A percentile compares a stretch with the other conserved stretches of the same genome.
phyloP scores from a whole-genome alignment of 176 grass and related monocot species.

The Ensete glaucum region DNA sequence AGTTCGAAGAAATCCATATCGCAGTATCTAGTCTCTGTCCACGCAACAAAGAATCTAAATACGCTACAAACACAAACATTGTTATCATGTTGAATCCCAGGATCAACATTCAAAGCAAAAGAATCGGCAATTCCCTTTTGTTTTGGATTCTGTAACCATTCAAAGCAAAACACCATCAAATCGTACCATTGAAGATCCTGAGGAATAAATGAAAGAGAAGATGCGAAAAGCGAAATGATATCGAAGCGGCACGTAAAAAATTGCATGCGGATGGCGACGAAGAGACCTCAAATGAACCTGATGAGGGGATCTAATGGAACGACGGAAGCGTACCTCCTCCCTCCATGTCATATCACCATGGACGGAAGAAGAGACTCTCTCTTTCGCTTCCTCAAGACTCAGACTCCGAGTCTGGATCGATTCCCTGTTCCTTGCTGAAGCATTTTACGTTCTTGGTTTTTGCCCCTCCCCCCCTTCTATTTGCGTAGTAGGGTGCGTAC shows the following conservation, averaged over 20 bases:
- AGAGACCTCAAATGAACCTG: too few relatives aligned
- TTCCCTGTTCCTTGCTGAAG: not conserved
- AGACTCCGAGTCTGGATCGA: too few relatives aligned
- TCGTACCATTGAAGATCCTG: not conserved
- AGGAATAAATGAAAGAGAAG: not conserved
- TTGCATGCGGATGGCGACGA: too few relatives aligned
- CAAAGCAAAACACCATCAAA: not conserved
- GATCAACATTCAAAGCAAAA: too few relatives aligned
- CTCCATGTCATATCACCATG: conserved; percentile 1
- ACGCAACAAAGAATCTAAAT: not conserved
- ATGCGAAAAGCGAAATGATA: not conserved
- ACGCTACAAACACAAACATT: too few relatives aligned
- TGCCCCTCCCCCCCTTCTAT: not conserved
- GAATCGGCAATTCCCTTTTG: too few relatives aligned
- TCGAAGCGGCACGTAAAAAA: too few relatives aligned
- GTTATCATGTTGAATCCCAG: too few relatives aligned
- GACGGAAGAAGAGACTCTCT: not conserved
- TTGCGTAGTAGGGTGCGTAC: not conserved
- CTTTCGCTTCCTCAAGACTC: not conserved
- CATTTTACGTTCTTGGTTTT: not conserved
- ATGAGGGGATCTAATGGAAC: not conserved
- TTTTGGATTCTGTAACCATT: not conserved
- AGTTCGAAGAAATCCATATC: conserved; percentile 62
- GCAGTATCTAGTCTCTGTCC: not conserved
- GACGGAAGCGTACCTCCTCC: conserved; percentile 2